These are phyloP conservation scores for Kondoa subrosea DNA, from an alignment of 768 basidiomycete species.

Conservation along the genomic window DNA sequence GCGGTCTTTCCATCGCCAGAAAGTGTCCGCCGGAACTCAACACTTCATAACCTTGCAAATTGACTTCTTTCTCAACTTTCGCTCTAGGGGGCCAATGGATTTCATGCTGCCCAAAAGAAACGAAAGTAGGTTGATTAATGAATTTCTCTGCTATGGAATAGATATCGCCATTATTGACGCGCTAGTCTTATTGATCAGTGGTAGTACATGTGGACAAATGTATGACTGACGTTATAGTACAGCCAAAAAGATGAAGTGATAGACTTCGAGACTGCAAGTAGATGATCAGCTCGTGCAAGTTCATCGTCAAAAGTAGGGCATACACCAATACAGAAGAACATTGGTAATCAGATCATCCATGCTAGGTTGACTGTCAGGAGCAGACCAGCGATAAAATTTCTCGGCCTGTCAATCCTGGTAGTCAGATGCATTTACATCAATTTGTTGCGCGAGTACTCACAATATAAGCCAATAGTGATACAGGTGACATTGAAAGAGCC, in stretches of 20 bases:
- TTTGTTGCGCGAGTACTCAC: no score
- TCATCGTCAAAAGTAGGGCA: background rate
- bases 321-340: constrained; percentile 18
- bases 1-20: constrained; percentile 16
- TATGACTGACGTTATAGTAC: constrained; percentile 8
- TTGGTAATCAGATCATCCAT: constrained; percentile 13
- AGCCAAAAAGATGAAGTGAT: constrained; percentile 17
- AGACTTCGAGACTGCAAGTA: background rate
- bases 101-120: constrained; percentile 13
- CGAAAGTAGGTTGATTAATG: constrained; percentile 13
- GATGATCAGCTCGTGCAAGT: background rate
- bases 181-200: background rate
- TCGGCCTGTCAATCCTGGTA: no score
- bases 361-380: constrained; percentile 14
- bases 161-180: background rate
- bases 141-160: constrained; percentile 2
- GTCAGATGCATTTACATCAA: no score
- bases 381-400: constrained; percentile 19
- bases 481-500: constrained; percentile 11
- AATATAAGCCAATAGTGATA: constrained; percentile 15
- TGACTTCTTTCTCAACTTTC: constrained; percentile 11
- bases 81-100: constrained; percentile 14
- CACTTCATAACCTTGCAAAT: constrained; percentile 12
- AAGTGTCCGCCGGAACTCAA: constrained; percentile 18
- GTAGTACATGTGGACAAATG: background rate